Evolutionary conservation across 306 rosid genomes (phyloP).

Genomic region (Medicago arabica): DNA sequence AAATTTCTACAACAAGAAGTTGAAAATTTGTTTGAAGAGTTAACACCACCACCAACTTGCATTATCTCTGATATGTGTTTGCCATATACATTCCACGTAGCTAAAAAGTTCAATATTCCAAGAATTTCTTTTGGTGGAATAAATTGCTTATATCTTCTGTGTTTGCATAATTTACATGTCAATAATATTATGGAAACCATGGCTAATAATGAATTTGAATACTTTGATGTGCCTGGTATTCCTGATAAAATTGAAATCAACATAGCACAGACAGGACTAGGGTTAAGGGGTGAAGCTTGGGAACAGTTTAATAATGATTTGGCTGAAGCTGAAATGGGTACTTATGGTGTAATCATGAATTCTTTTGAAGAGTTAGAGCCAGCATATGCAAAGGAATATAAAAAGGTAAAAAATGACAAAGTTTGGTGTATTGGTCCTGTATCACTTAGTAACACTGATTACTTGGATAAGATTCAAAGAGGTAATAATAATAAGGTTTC

Average conservation of each 20-base stretch:
- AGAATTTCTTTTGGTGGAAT: slow-evolving; percentile 54
- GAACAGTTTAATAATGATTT: neutral
- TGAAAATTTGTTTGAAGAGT: slow-evolving; percentile 44
- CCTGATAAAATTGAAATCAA: slow-evolving; percentile 55
- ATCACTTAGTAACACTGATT: slow-evolving; percentile 47
- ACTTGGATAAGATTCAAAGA: slow-evolving; percentile 59
- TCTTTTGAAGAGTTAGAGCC: slow-evolving; percentile 72
- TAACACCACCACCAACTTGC: slow-evolving; percentile 56
- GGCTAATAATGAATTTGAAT: slow-evolving; percentile 36
- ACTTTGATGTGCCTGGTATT: slow-evolving; percentile 49
- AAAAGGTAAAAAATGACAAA: slow-evolving; percentile 43
- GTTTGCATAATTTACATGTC: neutral
- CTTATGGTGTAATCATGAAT: slow-evolving; percentile 55
- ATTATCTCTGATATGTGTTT: slow-evolving; percentile 61
- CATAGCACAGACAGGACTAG: slow-evolving; percentile 19
- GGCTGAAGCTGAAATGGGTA: slow-evolving; percentile 41
- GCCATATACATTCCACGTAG: slow-evolving; percentile 57
- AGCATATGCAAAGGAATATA: slow-evolving; percentile 47
- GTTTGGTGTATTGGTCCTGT: slow-evolving; percentile 68
- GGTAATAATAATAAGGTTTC: slow-evolving; percentile 54
- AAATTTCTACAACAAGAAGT: slow-evolving; percentile 39
- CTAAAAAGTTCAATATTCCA: slow-evolving; percentile 53
- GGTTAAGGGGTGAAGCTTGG: neutral
- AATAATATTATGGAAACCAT: slow-evolving; percentile 17
- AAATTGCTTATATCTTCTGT: slow-evolving; percentile 40